A percentile compares a stretch with the other conserved stretches of the same genome.
These are phyloP conservation scores for Cladosporium sp. DNA, from an alignment of 2,329 filamentous ascomycete genomes.

Conservation along the genomic window DNA sequence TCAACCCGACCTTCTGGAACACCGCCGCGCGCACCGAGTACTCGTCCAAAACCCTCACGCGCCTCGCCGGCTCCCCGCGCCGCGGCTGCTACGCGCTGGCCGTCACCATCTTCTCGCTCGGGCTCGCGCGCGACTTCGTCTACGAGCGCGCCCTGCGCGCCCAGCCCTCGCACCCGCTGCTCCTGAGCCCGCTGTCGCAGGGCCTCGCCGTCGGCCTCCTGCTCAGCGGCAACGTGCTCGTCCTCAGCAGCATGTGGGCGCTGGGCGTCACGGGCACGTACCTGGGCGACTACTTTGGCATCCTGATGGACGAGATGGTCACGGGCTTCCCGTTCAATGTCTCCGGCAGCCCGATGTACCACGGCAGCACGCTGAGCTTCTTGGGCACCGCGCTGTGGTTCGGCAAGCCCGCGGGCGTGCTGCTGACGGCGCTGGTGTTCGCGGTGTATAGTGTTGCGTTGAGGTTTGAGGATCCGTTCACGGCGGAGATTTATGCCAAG, in stretches of 20 bases:
- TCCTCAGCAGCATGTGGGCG: conserved; percentile 82
- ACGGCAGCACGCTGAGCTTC: conserved; percentile 88
- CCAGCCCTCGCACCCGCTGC: conserved; percentile 67
- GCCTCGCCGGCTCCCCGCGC: conserved; percentile 71
- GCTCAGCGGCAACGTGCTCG: conserved; percentile 70
- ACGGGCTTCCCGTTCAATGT: conserved; percentile 95
- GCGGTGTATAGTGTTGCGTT: conserved; percentile 75
- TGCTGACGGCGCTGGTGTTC: conserved; percentile 69
- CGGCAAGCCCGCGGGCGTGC: conserved; percentile 78
- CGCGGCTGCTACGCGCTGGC: conserved; percentile 87
- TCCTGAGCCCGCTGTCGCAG: conserved; percentile 55
- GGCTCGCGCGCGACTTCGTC: conserved; percentile 70
- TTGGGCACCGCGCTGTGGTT: conserved; percentile 77
- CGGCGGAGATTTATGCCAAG: conserved; percentile 85
- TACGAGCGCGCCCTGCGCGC: conserved; percentile 78
- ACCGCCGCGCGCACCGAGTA: conserved; percentile 86
- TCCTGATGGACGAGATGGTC: conserved; percentile 91
- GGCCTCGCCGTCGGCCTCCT: conserved; percentile 67
- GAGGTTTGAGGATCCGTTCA: conserved; percentile 90
- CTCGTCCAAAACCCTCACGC: conserved; percentile 80
- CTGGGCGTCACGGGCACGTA: conserved; percentile 94
- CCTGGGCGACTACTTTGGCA: conserved; percentile 96
- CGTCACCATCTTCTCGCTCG: conserved; percentile 81
- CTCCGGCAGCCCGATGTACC: conserved; percentile 90
- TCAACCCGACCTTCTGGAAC: conserved; percentile 99